Conservation (phyloP, 106 monocot genomes). For the Platanthera zijinensis region DNA sequence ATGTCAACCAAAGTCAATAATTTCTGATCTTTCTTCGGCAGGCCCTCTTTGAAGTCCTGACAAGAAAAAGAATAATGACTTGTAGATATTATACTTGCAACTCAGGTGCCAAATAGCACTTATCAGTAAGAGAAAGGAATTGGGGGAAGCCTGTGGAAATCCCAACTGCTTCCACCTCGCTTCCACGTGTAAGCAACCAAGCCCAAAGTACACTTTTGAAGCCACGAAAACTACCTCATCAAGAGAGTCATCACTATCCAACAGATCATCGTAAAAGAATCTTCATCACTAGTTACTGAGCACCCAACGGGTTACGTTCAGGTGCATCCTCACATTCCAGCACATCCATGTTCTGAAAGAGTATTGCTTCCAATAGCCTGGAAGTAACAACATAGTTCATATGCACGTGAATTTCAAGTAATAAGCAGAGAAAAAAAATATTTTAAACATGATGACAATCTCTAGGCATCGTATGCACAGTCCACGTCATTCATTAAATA, state of each 20-base stretch:
- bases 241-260: conserved; percentile 2
- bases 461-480: background rate
- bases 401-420: background rate
- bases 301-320: background rate
- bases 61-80: background rate
- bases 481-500: background rate
- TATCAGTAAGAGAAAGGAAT: background rate
- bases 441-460: background rate
- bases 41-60: conserved; percentile 14
- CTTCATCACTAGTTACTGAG: background rate
- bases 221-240: background rate
- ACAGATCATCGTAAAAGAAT: background rate
- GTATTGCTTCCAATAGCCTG: conserved; percentile 2
- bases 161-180: background rate
- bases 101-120: background rate
- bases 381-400: background rate
- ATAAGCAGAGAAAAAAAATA: background rate
- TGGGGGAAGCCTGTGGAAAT: background rate
- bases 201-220: background rate
- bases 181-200: background rate
- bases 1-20: conserved; percentile 40
- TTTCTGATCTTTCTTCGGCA: conserved; percentile 32
- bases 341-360: background rate
- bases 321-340: background rate
- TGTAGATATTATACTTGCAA: conserved; percentile 2